Base-by-base conservation (phyloP, 2,329 filamentous ascomycete species). In the Aspergillus ochraceoroseus region DNA sequence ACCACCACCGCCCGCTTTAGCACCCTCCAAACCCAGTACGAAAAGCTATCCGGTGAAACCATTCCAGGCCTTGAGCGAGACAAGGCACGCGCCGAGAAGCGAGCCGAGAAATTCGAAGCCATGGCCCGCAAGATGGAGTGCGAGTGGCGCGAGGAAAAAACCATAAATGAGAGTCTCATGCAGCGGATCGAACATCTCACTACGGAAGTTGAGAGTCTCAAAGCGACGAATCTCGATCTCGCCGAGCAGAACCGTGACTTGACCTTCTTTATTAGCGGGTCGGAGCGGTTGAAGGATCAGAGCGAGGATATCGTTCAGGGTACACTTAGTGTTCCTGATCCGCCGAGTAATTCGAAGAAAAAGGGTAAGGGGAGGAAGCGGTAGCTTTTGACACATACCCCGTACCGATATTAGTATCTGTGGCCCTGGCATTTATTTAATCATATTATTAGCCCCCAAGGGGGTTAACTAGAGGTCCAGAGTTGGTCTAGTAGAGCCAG, bases 181-280 rank as follows among this genome's bases (percentile, higher is more conserved):
- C 74, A 82, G 61, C 75, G 86, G n/a, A 55, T 96, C 49, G 77
- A 82, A 48, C 81, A 85, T 50, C 64, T 87, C 12, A 71, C 75
- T 28, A 71, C 71, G 44, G 74, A 83, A 59, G 64, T 82, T 1
- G 70, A 71, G 17, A 71, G 70, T 27, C 64, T 85, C 3, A 76
- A 76, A 53, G 47, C 62, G 51, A 46, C 87, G 62, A 83, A 85
- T 51, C 74, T 70, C 26, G 87, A 94, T 52, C 66, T 95, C 29
- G 79, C 81, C 50, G 88, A 94, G 62, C 84, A 88, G 73, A 94
- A 95, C 59, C 77, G 85, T 9, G 90, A 95, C 61, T 61, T 95
- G 59, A 81, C 75, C 35, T 89, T 94, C 74, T 94, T 90, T 57
- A 90, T 95, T 44, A 85, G 80, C 13, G 84, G 86, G 0, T 80